These are phyloP conservation scores for Scleroderma citrinum DNA, from an alignment of 768 basidiomycete genomes.

Conservation along the genomic window DNA sequence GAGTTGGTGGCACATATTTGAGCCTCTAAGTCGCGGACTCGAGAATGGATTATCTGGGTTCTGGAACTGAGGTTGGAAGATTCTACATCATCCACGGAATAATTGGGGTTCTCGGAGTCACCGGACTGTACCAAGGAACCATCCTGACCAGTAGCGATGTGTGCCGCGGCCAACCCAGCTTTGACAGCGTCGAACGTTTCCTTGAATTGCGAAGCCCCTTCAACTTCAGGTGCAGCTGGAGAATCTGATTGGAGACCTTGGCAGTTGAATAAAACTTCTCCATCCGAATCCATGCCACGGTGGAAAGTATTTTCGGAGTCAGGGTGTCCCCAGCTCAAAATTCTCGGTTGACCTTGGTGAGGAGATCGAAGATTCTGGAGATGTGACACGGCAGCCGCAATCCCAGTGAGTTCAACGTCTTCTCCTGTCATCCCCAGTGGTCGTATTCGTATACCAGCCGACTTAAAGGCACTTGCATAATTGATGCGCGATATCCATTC, in stretches of 20 bases:
- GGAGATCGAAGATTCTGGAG: slow-evolving; percentile 58
- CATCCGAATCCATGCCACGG: slow-evolving; percentile 23
- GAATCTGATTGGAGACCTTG: slow-evolving; percentile 9
- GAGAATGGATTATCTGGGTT: slow-evolving; percentile 49
- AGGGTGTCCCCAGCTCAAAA: slow-evolving; percentile 39
- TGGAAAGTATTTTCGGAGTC: background rate
- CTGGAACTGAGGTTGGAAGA: slow-evolving; percentile 36
- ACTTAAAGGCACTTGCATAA: slow-evolving; percentile 90
- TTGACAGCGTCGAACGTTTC: slow-evolving; percentile 85
- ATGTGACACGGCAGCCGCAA: slow-evolving; percentile 83
- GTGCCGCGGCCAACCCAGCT: slow-evolving; percentile 65
- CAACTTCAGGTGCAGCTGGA: slow-evolving; percentile 48
- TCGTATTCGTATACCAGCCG: slow-evolving; percentile 77
- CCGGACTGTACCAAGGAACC: background rate
- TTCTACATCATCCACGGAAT: slow-evolving; percentile 15
- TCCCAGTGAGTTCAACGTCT: slow-evolving; percentile 73
- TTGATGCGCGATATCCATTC: slow-evolving; percentile 92
- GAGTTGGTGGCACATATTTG: slow-evolving; percentile 47
- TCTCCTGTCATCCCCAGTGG: slow-evolving; percentile 60
- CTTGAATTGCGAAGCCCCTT: slow-evolving; percentile 63
- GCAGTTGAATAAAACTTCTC: slow-evolving; percentile 29
- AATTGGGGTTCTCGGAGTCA: background rate
- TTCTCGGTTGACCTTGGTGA: slow-evolving; percentile 17
- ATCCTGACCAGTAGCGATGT: slow-evolving; percentile 28
- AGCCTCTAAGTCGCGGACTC: slow-evolving; percentile 60